phyloP scores from a whole-genome alignment of 2,329 filamentous ascomycete genomes.

The Fusarium camptoceras region DNA sequence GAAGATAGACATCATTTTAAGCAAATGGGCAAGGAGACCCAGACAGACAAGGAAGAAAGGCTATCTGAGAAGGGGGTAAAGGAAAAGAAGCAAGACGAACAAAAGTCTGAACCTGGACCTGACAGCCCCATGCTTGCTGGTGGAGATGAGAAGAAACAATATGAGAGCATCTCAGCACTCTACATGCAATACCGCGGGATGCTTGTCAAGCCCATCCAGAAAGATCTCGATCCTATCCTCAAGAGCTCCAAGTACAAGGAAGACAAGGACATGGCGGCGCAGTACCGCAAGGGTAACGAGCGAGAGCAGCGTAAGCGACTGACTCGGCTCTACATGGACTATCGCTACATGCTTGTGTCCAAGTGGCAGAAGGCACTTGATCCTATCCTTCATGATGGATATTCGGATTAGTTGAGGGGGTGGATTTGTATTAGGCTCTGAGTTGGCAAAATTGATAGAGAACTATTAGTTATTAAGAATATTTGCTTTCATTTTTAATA shows the following conservation, averaged over 20 bases:
- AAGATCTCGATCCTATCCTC: constrained; percentile 28
- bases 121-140: neutral
- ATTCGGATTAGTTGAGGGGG: neutral
- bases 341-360: constrained; percentile 17
- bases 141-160: constrained; percentile 12
- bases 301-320: constrained; percentile 16
- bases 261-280: neutral
- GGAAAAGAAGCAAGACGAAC: neutral
- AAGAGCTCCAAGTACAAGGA: neutral
- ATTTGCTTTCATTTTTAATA: neutral
- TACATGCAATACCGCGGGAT: constrained; percentile 35
- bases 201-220: constrained; percentile 15
- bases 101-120: neutral
- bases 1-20: neutral
- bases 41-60: neutral
- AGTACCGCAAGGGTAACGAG: constrained; percentile 9
- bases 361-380: constrained; percentile 8
- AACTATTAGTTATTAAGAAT: neutral
- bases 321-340: constrained; percentile 9
- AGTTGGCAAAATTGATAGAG: neutral
- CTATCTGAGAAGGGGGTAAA: neutral
- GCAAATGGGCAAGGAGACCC: neutral
- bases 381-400: constrained; percentile 8
- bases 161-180: constrained; percentile 10
- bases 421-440: neutral